Evolutionary conservation across 2,329 filamentous ascomycete genomes (phyloP).

Genomic region (Alternaria sp.): DNA sequence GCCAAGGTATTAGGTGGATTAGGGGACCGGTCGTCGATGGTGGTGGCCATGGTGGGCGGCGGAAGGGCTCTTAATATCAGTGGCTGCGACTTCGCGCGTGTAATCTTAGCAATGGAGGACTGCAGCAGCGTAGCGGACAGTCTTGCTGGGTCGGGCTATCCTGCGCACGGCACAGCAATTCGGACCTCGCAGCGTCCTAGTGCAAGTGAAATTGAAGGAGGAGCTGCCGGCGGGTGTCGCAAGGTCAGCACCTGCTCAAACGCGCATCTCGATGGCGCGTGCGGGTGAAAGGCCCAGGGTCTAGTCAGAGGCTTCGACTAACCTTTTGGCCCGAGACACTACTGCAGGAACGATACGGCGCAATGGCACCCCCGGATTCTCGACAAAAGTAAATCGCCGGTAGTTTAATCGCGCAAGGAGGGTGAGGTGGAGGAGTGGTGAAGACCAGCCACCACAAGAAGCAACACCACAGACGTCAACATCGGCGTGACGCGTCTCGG

Average conservation of each 20-base stretch:
- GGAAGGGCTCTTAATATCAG: constrained; percentile 37
- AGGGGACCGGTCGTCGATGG: constrained; percentile 30
- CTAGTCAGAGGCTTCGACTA: constrained; percentile 10
- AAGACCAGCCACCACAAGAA: background rate
- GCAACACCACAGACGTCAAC: background rate
- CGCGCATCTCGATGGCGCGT: constrained; percentile 20
- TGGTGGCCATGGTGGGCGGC: constrained; percentile 39
- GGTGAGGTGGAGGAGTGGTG: background rate
- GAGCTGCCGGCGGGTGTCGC: constrained; percentile 18
- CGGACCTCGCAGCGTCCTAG: background rate
- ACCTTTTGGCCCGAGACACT: constrained; percentile 19
- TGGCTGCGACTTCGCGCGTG: constrained; percentile 24
- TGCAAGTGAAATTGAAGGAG: constrained; percentile 23
- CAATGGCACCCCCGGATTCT: constrained; percentile 17
- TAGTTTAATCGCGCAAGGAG: background rate
- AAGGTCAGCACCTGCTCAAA: constrained; percentile 18
- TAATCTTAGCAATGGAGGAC: constrained; percentile 38
- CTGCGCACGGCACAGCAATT: constrained; percentile 12
- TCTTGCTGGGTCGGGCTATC: constrained; percentile 20
- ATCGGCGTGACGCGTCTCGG: constrained; percentile 4
- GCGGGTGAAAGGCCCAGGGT: constrained; percentile 31
- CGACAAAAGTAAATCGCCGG: background rate
- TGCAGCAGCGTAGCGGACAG: constrained; percentile 21
- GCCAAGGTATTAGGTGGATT: constrained; percentile 16
- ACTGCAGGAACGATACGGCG: constrained; percentile 27